Conservation (phyloP, 164 flowering plant genomes). For the Dillenia turbinata region DNA sequence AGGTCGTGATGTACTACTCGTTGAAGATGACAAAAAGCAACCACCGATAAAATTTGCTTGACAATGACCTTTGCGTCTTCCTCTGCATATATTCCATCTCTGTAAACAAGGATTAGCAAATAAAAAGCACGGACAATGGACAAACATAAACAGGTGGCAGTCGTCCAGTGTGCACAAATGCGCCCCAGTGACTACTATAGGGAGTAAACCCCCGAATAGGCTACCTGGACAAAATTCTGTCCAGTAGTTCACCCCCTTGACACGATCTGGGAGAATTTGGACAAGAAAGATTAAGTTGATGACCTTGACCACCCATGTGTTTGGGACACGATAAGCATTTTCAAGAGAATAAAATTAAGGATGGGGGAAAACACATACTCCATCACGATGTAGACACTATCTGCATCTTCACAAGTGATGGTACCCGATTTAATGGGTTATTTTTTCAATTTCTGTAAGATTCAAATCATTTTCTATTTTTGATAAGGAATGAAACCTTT, state of each 20-base stretch:
- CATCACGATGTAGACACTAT: slow-evolving; percentile 71
- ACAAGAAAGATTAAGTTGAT: no score
- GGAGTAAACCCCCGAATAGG: no score
- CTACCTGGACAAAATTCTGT: slow-evolving; percentile 89
- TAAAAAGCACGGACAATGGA: background rate
- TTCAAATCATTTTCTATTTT: no score
- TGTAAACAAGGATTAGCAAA: slow-evolving; percentile 21
- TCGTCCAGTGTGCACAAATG: no score
- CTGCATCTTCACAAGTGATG: slow-evolving; percentile 72
- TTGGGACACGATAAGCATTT: no score
- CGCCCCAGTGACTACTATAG: no score
- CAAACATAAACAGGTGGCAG: no score
- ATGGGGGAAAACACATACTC: slow-evolving; percentile 46
- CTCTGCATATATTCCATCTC: slow-evolving; percentile 79
- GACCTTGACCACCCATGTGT: no score
- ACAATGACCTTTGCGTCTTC: slow-evolving; percentile 73
- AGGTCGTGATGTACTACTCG: slow-evolving; percentile 94
- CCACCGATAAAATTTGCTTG: slow-evolving; percentile 68
- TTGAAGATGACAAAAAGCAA: slow-evolving; percentile 89
- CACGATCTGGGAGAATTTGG: slow-evolving; percentile 56
- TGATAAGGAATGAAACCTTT: no score
- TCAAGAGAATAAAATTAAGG: no score
- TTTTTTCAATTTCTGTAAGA: no score
- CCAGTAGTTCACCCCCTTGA: slow-evolving; percentile 94
- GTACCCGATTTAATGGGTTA: no score